Base-by-base conservation (phyloP, 1,284 basidiomycete species). In the Vanrija sp. region DNA sequence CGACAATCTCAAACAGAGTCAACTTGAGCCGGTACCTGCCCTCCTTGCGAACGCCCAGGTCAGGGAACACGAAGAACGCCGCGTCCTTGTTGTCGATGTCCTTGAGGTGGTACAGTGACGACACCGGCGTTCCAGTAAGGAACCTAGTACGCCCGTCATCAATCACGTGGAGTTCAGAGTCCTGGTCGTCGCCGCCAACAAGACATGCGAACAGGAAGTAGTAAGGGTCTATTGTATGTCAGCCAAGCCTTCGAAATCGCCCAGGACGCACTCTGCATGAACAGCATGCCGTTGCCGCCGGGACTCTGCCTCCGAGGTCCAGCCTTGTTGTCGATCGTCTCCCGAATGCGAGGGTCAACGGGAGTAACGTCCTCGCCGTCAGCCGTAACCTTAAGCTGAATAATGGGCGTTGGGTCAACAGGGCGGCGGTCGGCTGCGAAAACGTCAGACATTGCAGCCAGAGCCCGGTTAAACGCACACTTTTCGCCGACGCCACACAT, bases 321-420 rank as follows among this genome's bases (percentile, higher is more conserved):
- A 14, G 38, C 23, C 46, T 45, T 52, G 23, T 43, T 41, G 36
- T 50, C 41, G 22, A 31, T 48, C 14, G 45, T 36, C 24, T 52
- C 49, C 27, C 50, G 53, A 3, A 35, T 49, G 16, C 49, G 51
- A 14, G 58, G 56, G 35, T 50, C 57, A 19, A 57, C 47, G 14
- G 62, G 54, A 7, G 62, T 67, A 31, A 66, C 59, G 27, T 70
- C 66, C 36, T 75, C 78, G 38, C 79, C 76, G n/a, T 82, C 73
- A 8, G 82, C 84, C 73, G 89, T 88, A 52, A 97, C 89, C 49
- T 88, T 85, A 7, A 98, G 83, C 74, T 95, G 91, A n/a, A 97
- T 85, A 72, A 97, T 94, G 14, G 94, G 94, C 0, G 92, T 91
- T 0, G 95, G 94, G 78, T 97, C 92, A 68, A 98, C 91, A 3